Percentiles rank a stretch among this genome's conserved stretches.
Conservation (phyloP, 768 basidiomycete species). For the Grammothele lineata region DNA sequence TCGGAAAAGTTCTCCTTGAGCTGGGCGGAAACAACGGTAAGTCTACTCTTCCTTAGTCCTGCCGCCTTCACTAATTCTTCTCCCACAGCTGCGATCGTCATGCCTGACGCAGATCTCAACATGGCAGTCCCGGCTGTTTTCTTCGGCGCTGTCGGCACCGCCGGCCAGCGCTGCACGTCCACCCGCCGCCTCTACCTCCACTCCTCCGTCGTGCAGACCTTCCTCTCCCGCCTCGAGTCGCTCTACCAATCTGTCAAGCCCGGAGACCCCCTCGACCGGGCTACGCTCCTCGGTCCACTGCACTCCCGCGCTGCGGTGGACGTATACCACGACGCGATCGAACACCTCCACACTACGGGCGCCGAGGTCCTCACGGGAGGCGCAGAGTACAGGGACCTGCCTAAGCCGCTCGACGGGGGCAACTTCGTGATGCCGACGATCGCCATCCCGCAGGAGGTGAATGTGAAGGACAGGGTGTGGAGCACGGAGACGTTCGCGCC, state of each 20-base stretch:
- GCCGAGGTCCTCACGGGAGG: constrained; percentile 82
- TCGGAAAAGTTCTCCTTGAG: constrained; percentile 88
- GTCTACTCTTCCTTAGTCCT: constrained; percentile 9
- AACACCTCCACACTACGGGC: constrained; percentile 54
- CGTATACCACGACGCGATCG: constrained; percentile 58
- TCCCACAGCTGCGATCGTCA: constrained; percentile 91
- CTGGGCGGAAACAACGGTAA: constrained; percentile 94
- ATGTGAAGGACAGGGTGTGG: constrained; percentile 61
- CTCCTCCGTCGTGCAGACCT: constrained; percentile 66
- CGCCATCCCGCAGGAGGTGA: constrained; percentile 56
- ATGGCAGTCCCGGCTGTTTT: constrained; percentile 89
- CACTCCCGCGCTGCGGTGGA: constrained; percentile 70
- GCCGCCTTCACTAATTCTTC: too few relatives aligned
- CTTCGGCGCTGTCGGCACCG: constrained; percentile 89
- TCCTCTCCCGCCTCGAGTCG: constrained; percentile 69
- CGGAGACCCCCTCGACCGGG: constrained; percentile 78
- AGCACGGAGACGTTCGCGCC: constrained; percentile 83
- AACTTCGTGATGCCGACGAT: constrained; percentile 91
- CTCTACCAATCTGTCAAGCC: constrained; percentile 69
- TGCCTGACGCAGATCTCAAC: constrained; percentile 89
- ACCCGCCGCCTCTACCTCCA: constrained; percentile 91
- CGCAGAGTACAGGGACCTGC: constrained; percentile 39
- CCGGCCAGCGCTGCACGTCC: constrained; percentile 79
- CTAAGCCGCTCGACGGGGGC: constrained; percentile 51
- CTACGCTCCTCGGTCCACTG: constrained; percentile 82